Evolutionary conservation across 1,139 yeast species (phyloP), one percentile per base, ranked within the genome.

Genomic region (Suhomyces choctaworum): DNA sequence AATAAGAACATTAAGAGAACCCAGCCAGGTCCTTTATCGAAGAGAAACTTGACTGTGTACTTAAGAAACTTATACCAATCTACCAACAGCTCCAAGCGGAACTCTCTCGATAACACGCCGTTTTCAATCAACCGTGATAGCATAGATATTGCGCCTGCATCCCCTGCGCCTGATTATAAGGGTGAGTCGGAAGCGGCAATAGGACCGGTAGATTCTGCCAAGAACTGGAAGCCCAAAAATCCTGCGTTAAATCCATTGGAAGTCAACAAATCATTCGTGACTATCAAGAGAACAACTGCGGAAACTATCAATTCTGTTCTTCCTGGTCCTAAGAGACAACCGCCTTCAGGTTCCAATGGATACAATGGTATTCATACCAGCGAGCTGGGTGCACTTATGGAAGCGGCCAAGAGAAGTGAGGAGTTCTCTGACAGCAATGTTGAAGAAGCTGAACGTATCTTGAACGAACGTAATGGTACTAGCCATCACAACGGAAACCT

Each of bases 1-100:
- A 89, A 88, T 60, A 85, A 85, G 48, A 85, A 87, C 49, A 88
- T 89, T 53, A 84, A 83, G 56, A 73, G 96, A 51, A 74, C 77
- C 22, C 80, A 80, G 46, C 96, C 96, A 1, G 95, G 95, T 2
- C 96, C 96, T 1, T 67, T 88, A 44, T 73, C 86, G 12, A 84
- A 82, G 55, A 70, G 89, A 48, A 81, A 82, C 51, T 70, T 82
- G 47, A 76, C 88, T 4, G 72, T 81, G 8, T 83, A 82, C 53
- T 66, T 83, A 50, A 90, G 82, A 56, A 71, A 74, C 31, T 59
- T 82, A 37, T 75, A 75, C 50, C 70, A 65, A 44, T 55, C 64
- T 9, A 61, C 67, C 9, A 51, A 51, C 26, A 52, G 50, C 13
- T 64, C 74, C 11, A 68, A 66, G 42, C 51, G 73, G 36, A 62